These are phyloP conservation scores for Venturia pyrina DNA, from an alignment of 2,329 filamentous ascomycete genomes.

Conservation along the genomic window DNA sequence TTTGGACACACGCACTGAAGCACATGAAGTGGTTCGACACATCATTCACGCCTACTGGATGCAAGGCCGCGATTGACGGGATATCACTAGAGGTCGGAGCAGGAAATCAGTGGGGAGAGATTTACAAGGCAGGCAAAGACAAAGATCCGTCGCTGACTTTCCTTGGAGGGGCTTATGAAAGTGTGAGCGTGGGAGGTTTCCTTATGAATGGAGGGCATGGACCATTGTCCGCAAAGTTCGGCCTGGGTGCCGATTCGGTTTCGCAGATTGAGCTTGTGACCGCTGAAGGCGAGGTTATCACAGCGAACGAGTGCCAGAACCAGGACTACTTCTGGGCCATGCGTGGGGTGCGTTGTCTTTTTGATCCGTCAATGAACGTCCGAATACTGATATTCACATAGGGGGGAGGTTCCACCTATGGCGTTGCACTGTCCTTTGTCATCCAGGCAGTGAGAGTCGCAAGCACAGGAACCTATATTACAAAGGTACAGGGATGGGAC, in stretches of 20 bases:
- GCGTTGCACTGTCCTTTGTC: conserved; percentile 2
- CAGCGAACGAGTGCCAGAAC: conserved; percentile 23
- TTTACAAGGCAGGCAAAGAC: background rate
- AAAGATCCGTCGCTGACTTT: background rate
- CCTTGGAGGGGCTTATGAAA: background rate
- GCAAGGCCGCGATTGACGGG: conserved; percentile 5
- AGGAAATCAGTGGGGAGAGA: conserved; percentile 6
- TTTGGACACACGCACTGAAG: conserved; percentile 11
- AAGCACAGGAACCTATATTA: background rate
- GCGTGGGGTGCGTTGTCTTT: background rate
- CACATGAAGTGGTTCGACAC: conserved; percentile 4
- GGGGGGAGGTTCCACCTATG: conserved; percentile 12
- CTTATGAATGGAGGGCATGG: conserved; percentile 24
- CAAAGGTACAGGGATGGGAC: conserved; percentile 1
- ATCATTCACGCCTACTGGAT: conserved; percentile 10
- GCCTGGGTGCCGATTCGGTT: conserved; percentile 18
- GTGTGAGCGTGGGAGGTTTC: conserved; percentile 9
- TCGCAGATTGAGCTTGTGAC: conserved; percentile 30
- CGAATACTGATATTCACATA: background rate
- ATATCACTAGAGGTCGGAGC: conserved; percentile 7
- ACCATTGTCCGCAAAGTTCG: conserved; percentile 22
- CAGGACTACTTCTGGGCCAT: conserved; percentile 6
- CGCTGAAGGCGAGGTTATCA: conserved; percentile 26
- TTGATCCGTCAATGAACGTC: background rate
- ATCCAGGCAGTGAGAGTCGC: conserved; percentile 1